These are phyloP conservation scores for Cladophialophora carrionii DNA, from an alignment of 2,329 filamentous ascomycete genomes.

Conservation along the genomic window DNA sequence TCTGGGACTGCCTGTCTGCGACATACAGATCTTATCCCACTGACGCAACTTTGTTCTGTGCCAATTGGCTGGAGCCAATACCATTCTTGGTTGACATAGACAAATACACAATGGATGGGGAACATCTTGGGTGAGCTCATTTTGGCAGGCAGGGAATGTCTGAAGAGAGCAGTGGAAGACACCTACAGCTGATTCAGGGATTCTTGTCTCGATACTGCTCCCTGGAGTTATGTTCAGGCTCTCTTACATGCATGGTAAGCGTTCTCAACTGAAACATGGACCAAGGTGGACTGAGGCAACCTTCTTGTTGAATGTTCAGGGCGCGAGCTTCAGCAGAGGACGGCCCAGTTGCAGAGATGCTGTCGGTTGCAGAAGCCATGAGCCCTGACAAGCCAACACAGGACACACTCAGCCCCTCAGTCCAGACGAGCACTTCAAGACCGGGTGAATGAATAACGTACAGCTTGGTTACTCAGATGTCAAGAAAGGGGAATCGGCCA, in stretches of 20 bases:
- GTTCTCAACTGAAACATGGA: background rate
- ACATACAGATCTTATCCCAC: background rate
- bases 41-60: background rate
- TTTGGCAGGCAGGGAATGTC: background rate
- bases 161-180: background rate
- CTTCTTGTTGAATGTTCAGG: background rate
- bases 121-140: background rate
- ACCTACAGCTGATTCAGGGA: background rate
- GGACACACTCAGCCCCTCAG: background rate
- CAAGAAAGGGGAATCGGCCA: background rate
- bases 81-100: background rate
- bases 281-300: background rate
- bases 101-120: background rate
- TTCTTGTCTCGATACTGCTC: background rate
- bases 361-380: background rate
- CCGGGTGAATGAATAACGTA: background rate
- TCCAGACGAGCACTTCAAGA: background rate
- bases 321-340: background rate
- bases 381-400: background rate
- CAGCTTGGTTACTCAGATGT: background rate
- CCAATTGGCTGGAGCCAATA: background rate
- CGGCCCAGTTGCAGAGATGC: background rate
- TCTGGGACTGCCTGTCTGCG: background rate
- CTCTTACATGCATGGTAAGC: background rate
- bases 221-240: background rate